Base-by-base conservation (phyloP, 441 rosid genomes). In the Cnidoscolus chayamansa region DNA sequence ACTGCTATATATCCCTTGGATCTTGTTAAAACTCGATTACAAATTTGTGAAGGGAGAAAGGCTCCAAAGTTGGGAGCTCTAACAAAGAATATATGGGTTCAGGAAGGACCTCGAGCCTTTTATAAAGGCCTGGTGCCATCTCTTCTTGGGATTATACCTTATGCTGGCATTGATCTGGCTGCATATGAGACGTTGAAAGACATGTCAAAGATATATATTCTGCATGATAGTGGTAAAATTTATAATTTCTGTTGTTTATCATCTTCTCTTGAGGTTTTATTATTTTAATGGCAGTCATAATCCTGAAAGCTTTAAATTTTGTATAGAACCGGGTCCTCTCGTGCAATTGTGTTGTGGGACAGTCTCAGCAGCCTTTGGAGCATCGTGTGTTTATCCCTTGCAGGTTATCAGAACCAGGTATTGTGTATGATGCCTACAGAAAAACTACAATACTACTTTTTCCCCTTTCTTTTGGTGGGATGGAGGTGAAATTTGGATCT, bases 341-440 rank as follows among this genome's bases (percentile, higher is more conserved):
- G 84, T 90, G 75, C 98, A 91, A 65, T 80, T 93, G 72, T 84
- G 96, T 51, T 92, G 98, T 77, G 99, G 98, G 77, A 93, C 86
- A 81, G 73, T 91, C 50, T 93, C 99, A 1, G 98, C 95, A 80
- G 91, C 91, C 71, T 87, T 91, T 35, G 99, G 97, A 72, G 99
- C 99, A 67, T 86, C 93, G 4, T 89, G 94, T 72, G 97, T 89
- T 74, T 95, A 95, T 75, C 99, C 99, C 25, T 85, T 95, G 82
- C 99, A 91, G 81, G 99, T 95, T 69, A 81, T 95, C 62, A 84
- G 97, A 84, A 95, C 99, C 65, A 89, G 98, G 97, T 95, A 87
- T 58, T 62, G 5, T 20, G 1, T 55, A 2, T 6, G 6, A 1
- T 25, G 8, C 32, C 10, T 25, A 13, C 3, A 10, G 12, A 16